Base-by-base conservation (phyloP, 306 rosid species). In the Cucurbita ficifolia region DNA sequence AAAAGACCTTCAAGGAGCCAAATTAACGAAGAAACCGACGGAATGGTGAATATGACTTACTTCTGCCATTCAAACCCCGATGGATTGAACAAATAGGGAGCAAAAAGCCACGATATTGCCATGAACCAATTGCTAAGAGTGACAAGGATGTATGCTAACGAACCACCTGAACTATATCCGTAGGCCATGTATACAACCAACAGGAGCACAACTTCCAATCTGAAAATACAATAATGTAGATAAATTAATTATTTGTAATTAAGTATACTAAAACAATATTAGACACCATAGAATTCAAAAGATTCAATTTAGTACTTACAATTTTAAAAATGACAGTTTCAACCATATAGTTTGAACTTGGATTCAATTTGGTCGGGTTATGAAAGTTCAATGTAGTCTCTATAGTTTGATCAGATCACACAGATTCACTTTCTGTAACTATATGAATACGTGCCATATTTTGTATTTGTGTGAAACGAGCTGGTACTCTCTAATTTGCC, bases 41-140 rank as follows among this genome's bases (percentile, higher is more conserved):
- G 19, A 35, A 11, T 63, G 70, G 70, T 21, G 9, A 35, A 75
- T 46, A 29, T 39, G 29, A 81, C 98, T 85, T 84, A 90, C 99
- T 94, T 94, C 74, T 91, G 97, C 99, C 99, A 94, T 84, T 94
- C 99, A 84, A 94, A 94, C 79, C 92, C 97, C 51, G 99, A 85
- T 2, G 99, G 99, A 81, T 94, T 94, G 89, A 94, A 94, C 76
- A 94, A 76, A 79, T 85, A 90, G 40, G 99, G 99, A 71, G 99
- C 97, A 85, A 89, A 94, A 74, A 94, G 92, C 99, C 99, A 94
- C 58, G 99, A 94, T 70, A 91, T 56, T 78, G 99, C 97, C 99
- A 94, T 90, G 81, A 85, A 89, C 99, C 99, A 94, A 81, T 92
- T 94, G 88, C 95, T 90, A n/a, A 94, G 14, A 22, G 88, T 80